Conservation (phyloP, 495 filamentous ascomycete species). For the Pyrenula aspistea region DNA sequence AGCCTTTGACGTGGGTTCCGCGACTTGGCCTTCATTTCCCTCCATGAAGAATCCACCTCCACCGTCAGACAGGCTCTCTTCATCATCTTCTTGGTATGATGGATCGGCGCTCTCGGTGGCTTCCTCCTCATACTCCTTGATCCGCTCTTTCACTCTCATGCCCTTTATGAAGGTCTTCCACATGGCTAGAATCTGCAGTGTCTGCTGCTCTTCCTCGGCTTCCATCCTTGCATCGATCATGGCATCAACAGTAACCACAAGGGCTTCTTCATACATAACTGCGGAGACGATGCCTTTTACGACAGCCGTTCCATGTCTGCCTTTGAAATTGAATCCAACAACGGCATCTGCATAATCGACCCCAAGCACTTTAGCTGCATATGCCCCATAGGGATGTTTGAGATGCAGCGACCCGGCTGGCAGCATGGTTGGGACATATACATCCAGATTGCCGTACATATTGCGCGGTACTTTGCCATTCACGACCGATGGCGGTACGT, state of each 20-base stretch:
- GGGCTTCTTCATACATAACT: conserved; percentile 52
- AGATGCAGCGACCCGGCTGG: conserved; percentile 71
- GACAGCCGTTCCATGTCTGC: conserved; percentile 70
- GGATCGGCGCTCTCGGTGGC: conserved; percentile 11
- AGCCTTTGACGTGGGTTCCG: conserved; percentile 3
- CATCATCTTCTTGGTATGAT: conserved; percentile 11
- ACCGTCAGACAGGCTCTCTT: conserved; percentile 16
- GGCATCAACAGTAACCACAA: conserved; percentile 52
- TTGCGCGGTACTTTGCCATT: conserved; percentile 74
- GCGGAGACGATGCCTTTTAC: conserved; percentile 67
- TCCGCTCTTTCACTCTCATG: conserved; percentile 67
- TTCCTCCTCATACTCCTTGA: conserved; percentile 45
- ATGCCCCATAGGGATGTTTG: conserved; percentile 48
- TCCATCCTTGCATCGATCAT: conserved; percentile 49
- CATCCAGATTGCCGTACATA: conserved; percentile 74
- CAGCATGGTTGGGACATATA: conserved; percentile 90
- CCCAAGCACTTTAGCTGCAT: conserved; percentile 63
- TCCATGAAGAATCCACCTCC: conserved; percentile 37
- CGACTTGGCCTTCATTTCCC: conserved; percentile 19
- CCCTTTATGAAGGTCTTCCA: conserved; percentile 71
- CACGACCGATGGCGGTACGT: conserved; percentile 62
- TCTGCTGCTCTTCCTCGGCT: conserved; percentile 42
- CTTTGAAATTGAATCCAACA: conserved; percentile 78
- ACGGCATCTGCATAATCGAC: conserved; percentile 85
- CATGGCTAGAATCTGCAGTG: conserved; percentile 44